Base-by-base conservation (phyloP, 805 yeast species). In the Yarrowia sp. region DNA sequence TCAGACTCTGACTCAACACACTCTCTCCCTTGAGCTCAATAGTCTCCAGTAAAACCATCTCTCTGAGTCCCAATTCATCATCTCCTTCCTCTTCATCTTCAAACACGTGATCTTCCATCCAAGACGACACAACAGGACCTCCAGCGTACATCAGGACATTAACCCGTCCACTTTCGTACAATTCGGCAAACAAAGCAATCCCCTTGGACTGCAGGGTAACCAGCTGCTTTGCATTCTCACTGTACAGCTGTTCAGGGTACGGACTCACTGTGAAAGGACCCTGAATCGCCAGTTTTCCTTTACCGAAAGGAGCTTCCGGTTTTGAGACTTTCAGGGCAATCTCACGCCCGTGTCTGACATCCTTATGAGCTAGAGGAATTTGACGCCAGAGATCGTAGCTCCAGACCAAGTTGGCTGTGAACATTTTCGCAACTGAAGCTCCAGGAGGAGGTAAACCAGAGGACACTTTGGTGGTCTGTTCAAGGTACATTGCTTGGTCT, bases 251-350 rank as follows among this genome's bases (percentile, higher is more conserved):
- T 2, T 79, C 81, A 0, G 89, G 88, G 68, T 79, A 87, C 3
- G 89, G 88, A 35, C 75, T 71, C 13, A 85, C 75, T 0, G 77
- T 69, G 63, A 84, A 76, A 1, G 90, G 88, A 1, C 90, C 90
- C 70, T 82, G 85, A 13, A 68, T 60, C 13, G 66, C 45, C 17
- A 55, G 65, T 15, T 47, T 31, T n/a, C 51, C 33, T 14, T 43
- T n/a, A 17, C 61, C 47, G 39, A 38, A 22, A 8, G 47, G 61
- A 15, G 61, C 47, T 8, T 22, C 18, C 6, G 65, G 65, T n/a
- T 31, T 61, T 14, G 36, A 5, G 15, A 47, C 32, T 36, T 38
- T 48, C 11, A 47, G 65, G 47, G 57, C 45, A 7, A 36, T 14
- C 31, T 32, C 15, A 5, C 28, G 43, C 50, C 48, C 73, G 68